These are phyloP conservation scores for Torrubiellomyces zombiae DNA, from an alignment of 2,329 filamentous ascomycete genomes.

Conservation along the genomic window DNA sequence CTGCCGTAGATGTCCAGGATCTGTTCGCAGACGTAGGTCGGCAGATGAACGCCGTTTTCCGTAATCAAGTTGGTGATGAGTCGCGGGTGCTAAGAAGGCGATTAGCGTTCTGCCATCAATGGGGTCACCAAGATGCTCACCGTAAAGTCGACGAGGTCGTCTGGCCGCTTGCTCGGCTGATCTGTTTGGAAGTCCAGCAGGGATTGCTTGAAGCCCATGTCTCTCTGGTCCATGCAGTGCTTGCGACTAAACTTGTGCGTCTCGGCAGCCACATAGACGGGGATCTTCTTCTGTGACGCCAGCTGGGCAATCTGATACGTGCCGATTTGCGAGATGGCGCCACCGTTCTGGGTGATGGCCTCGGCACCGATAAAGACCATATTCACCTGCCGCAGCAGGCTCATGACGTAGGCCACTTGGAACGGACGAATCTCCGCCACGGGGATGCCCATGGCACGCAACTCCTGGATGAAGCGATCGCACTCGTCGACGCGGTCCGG, in stretches of 20 bases:
- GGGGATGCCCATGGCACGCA: slow-evolving; percentile 59
- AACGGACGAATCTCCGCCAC: slow-evolving; percentile 45
- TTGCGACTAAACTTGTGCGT: slow-evolving; percentile 92
- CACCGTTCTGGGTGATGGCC: slow-evolving; percentile 85
- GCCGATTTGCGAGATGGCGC: slow-evolving; percentile 77
- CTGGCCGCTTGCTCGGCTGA: slow-evolving; percentile 23
- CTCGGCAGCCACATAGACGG: slow-evolving; percentile 84
- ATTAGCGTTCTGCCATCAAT: too few species aligned
- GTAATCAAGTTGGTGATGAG: slow-evolving; percentile 60
- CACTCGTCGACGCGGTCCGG: slow-evolving; percentile 42
- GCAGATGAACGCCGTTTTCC: slow-evolving; percentile 55
- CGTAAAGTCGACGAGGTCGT: slow-evolving; percentile 53
- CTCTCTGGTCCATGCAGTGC: slow-evolving; percentile 67
- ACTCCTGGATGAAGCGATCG: slow-evolving; percentile 49
- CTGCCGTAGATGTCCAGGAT: slow-evolving; percentile 45
- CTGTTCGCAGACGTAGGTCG: slow-evolving; percentile 53
- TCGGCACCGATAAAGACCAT: slow-evolving; percentile 55
- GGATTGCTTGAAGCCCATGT: slow-evolving; percentile 62
- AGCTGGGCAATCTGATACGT: slow-evolving; percentile 73
- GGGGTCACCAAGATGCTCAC: slow-evolving; percentile 25
- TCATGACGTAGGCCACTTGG: slow-evolving; percentile 67
- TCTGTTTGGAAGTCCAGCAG: slow-evolving; percentile 57
- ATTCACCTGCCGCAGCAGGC: slow-evolving; percentile 38
- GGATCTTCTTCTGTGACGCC: slow-evolving; percentile 51
- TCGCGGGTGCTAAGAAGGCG: slow-evolving; percentile 42